Evolutionary conservation across 169 alveolate species (phyloP), one percentile per base, ranked within the genome.

Genomic region (Plasmodium reichenowi): DNA sequence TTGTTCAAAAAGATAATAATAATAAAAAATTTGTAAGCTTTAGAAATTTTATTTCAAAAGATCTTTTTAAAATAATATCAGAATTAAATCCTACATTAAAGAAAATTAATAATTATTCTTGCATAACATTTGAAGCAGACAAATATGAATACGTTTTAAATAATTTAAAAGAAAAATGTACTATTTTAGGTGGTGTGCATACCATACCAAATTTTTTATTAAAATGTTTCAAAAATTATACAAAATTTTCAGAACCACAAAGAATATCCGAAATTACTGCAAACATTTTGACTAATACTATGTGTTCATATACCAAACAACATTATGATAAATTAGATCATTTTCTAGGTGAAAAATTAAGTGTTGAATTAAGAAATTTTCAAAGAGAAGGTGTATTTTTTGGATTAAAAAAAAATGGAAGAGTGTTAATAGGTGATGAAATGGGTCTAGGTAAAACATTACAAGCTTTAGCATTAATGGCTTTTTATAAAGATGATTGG

Each of bases 361-460:
- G 85, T 76, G 73, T 59, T 10, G 93, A 93, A 54, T 88, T 96
- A 76, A 93, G 88, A 73, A 96, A 97, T 17, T 98, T 97, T 91
- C 98, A 99, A 94, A 91, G 88, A 87, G 99, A 97, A 72, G 99
- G 99, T 32, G 96, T 98, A 13, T 80, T 93, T 43, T 97, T 94
- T 89, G 99, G 99, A 0, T 68, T 98, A 47, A 92, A 88, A 64
- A 94, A 97, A 73, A 96, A 96, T 83, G 99, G 99, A 9, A 95
- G 99, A 67, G 94, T 96, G 38, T 86, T 98, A 64, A 95, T 98
- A 8, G 99, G 99, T 3, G 99, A 97, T 89, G 99, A 98, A 86
- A 98, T 98, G 99, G 99, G 99, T 3, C 98, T 98, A 13, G 99
- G 99, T 43, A 99, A 99, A 92, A 98, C 99, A 2, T 94, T 97